A percentile compares a stretch with the other conserved stretches of the same genome.
These are phyloP conservation scores for Cladorrhinum sp. DNA, from an alignment of 2,329 filamentous ascomycete genomes.

Conservation along the genomic window DNA sequence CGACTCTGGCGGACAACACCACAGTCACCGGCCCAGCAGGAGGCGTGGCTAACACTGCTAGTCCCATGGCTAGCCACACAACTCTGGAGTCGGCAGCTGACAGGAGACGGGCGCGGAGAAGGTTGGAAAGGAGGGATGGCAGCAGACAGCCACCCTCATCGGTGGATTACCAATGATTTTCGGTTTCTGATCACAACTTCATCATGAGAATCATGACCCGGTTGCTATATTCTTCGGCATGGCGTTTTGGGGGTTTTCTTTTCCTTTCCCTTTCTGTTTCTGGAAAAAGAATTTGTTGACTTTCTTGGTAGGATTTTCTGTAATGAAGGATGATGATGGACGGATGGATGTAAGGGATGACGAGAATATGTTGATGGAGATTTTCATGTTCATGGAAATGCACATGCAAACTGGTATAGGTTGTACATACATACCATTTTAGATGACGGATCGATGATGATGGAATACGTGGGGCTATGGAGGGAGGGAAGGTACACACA, in stretches of 20 bases:
- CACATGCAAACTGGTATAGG: not conserved
- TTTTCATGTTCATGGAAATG: too few relatives aligned
- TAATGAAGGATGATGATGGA: not conserved
- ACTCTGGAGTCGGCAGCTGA: constrained; percentile 43
- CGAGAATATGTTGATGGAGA: not conserved
- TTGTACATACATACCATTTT: not conserved
- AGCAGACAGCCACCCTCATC: constrained; percentile 32
- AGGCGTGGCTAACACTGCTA: constrained; percentile 44
- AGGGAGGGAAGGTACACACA: not conserved
- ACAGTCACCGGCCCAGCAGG: constrained; percentile 36
- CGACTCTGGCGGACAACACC: constrained; percentile 33
- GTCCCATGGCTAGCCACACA: constrained; percentile 40
- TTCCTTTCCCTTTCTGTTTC: not conserved
- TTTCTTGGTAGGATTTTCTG: not conserved
- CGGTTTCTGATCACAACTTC: not conserved
- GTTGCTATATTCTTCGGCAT: not conserved
- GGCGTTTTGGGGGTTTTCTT: constrained; percentile 8
- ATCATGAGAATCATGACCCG: not conserved
- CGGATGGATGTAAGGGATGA: not conserved
- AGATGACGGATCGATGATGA: not conserved
- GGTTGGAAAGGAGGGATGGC: constrained; percentile 51
- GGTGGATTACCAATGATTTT: constrained; percentile 23
- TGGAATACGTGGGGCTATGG: not conserved
- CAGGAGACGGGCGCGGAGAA: constrained; percentile 51
- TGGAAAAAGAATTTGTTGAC: not conserved